Conservation (phyloP, 140 eudicot genomes). For the Bidens hawaiensis region DNA sequence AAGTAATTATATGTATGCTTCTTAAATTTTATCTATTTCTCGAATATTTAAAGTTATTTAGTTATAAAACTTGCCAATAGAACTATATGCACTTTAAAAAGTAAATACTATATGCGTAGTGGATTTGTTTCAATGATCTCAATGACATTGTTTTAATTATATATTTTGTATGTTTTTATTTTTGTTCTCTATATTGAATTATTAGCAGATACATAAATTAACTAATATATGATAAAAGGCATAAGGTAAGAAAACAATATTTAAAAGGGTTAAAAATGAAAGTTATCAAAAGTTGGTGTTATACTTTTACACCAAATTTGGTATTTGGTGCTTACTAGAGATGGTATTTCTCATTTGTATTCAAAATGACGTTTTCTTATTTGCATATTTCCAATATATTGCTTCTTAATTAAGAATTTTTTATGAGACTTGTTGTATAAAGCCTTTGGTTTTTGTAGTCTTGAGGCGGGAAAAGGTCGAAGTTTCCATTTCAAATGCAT, state of each 20-base stretch:
- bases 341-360: background rate
- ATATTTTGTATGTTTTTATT: background rate
- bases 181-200: background rate
- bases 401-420: conserved; percentile 16
- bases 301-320: background rate
- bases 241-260: background rate
- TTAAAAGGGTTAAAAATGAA: background rate
- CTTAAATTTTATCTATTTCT: background rate
- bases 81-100: background rate
- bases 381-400: background rate
- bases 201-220: background rate
- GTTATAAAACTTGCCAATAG: background rate
- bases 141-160: background rate
- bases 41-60: background rate
- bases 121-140: background rate
- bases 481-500: no score
- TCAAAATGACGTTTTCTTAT: background rate
- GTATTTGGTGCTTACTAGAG: background rate
- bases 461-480: background rate
- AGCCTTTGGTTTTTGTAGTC: conserved; percentile 5
- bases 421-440: no score
- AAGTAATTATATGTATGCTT: background rate
- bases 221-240: no score
- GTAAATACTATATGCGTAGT: background rate
- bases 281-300: background rate